Evolutionary conservation across 1,284 basidiomycete genomes (phyloP).

Genomic region (Omphalotus olearius): DNA sequence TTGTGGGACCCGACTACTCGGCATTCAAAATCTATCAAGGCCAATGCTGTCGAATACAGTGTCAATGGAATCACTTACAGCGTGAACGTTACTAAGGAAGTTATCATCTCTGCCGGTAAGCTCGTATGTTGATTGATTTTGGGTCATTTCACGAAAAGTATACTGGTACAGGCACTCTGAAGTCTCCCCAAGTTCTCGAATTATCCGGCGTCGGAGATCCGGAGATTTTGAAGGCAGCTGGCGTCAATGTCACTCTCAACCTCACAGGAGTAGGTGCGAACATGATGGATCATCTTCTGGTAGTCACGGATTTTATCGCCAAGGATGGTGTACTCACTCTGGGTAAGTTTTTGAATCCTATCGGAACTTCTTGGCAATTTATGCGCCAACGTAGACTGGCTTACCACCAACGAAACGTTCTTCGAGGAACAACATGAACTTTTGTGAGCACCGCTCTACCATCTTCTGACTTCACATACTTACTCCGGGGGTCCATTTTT

Average conservation of each 20-base stretch:
- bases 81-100: background rate
- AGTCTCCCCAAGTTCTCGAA: constrained; percentile 1
- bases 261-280: background rate
- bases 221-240: background rate
- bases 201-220: constrained; percentile 1
- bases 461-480: background rate
- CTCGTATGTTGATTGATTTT: too few species aligned
- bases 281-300: background rate
- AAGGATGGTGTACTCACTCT: background rate
- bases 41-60: background rate
- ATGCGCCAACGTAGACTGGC: background rate
- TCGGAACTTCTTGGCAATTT: background rate
- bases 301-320: background rate
- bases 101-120: background rate
- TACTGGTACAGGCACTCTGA: background rate
- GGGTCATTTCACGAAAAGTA: too few species aligned
- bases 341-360: background rate
- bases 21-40: background rate
- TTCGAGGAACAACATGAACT: background rate
- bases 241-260: background rate
- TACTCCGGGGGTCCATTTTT: background rate
- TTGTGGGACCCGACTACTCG: background rate
- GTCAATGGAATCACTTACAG: background rate
- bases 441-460: background rate
- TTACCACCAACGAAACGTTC: background rate